Evolutionary conservation across 2,329 filamentous ascomycete species (phyloP), one percentile per base, ranked within the genome.

Genomic region (Pleurostoma richardsiae): DNA sequence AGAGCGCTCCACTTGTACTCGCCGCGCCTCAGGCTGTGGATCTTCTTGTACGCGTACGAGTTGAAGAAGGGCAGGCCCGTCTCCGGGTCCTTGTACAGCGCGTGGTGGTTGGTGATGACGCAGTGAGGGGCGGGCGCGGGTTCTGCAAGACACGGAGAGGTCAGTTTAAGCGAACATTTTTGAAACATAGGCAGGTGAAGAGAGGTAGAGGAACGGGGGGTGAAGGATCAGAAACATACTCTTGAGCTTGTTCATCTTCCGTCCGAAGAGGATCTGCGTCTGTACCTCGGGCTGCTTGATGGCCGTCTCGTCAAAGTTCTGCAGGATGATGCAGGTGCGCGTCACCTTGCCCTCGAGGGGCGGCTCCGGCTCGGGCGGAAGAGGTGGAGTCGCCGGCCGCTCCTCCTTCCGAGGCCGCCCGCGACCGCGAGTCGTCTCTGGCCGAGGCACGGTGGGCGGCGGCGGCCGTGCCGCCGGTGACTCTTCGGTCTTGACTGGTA

Each of bases 11-110:
- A 99, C 48, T 80, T 80, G 63, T 90, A 91, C 40, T 88, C 83
- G 40, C 89, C 86, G 2, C 74, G 78, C 44, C 81, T 69, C 10
- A 95, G 76, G 46, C 85, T 81, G 58, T 88, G 85, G 41, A 97
- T 86, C 63, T 95, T 84, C 56, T 82, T 82, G 68, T 90, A 96
- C 0, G 90, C 91, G 52, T 85, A 80, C 40, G 82, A 73, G 61
- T 92, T 92, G 52, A 82, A 79, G 66, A 92, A 99, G 1, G 85
- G 82, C 11, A 97, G 75, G 0, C 88, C 88, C 0, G 92, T 97
- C 55, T 80, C 79, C 0, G 90, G 89, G 63, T 99, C 94, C 28
- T 84, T 80, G 65, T 95, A 97, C 46, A 82, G 82, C 10, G 92
- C 94, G 4, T 85, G 81, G 45, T 85, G 80, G 58, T 85, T 86